phyloP scores from a whole-genome alignment of 163 green algal species.

The Chlamydomonas reinhardtii region DNA sequence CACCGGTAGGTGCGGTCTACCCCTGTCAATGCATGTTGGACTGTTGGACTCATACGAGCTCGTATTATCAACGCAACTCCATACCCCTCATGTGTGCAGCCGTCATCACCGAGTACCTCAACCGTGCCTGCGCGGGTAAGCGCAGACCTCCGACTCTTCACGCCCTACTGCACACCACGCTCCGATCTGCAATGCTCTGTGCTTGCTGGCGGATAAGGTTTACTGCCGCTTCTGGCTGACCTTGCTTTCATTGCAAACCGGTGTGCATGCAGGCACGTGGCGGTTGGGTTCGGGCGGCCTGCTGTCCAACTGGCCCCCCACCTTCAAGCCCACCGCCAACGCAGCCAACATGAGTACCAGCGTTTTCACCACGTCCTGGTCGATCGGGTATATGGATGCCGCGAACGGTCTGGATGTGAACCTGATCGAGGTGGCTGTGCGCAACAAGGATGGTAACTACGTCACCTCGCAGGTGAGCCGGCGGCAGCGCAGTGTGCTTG shows the following conservation, averaged over 20 bases:
- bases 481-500: too few species aligned
- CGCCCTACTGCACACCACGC: too few species aligned
- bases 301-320: slow-evolving; percentile 29
- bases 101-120: slow-evolving; percentile 51
- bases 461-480: slow-evolving; percentile 23
- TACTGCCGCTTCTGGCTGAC: too few species aligned
- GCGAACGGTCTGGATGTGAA: slow-evolving; percentile 38
- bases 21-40: too few species aligned
- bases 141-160: too few species aligned
- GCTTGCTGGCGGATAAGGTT: too few species aligned
- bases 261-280: slow-evolving; percentile 4
- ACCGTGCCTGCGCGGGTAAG: slow-evolving; percentile 1
- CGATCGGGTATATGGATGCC: slow-evolving; percentile 50
- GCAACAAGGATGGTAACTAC: slow-evolving; percentile 41
- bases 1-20: slow-evolving; percentile 10
- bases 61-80: too few species aligned
- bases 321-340: slow-evolving; percentile 32
- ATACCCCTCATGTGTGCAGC: background rate
- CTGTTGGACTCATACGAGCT: too few species aligned
- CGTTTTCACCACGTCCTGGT: slow-evolving; percentile 22
- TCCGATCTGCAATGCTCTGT: too few species aligned
- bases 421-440: slow-evolving; percentile 37
- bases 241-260: too few species aligned
- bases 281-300: slow-evolving; percentile 44
- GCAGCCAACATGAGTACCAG: slow-evolving; percentile 28